Conservation (phyloP, 306 rosid genomes). For the cucumber (Cucumis sativus) region Cucumber_9930_V3 NC_026661.2:16932001-16932500, state of each 20-base stretch:
- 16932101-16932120: background rate
- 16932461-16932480: background rate
- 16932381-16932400: background rate
- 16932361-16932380: conserved; percentile 10
- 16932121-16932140: background rate
- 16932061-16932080: background rate
- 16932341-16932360: background rate
- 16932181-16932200: background rate
- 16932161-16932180: background rate
- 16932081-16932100: no score
- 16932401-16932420: background rate
- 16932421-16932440: background rate
- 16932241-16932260: background rate
- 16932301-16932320: background rate
- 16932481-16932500: background rate
- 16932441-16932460: background rate
- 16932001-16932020: background rate
- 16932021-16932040: background rate
- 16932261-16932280: background rate
- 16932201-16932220: background rate
- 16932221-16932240: background rate
- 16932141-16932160: background rate
- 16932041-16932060: background rate
- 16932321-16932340: background rate
- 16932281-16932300: background rate